phyloP scores from a whole-genome alignment of 306 rosid species.

The Boehmeria nivea region DNA sequence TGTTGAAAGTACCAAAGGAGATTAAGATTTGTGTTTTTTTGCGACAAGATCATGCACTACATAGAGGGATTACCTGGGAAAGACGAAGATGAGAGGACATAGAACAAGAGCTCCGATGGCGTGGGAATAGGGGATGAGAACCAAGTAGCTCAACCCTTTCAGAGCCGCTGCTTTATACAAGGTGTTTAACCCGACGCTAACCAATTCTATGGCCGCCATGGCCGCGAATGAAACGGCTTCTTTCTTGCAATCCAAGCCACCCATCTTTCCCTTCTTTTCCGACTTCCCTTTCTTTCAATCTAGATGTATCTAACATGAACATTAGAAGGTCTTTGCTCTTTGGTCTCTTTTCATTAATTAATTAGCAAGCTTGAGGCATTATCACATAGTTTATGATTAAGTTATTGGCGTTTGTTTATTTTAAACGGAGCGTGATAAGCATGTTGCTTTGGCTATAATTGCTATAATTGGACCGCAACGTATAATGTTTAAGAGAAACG shows the following conservation, averaged over 20 bases:
- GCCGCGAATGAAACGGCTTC: constrained; percentile 43
- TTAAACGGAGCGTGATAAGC: no score
- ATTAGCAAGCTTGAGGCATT: no score
- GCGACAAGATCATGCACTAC: no score
- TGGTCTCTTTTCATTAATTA: no score
- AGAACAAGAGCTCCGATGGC: constrained; percentile 37
- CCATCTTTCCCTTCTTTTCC: constrained; percentile 6
- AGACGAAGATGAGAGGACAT: constrained; percentile 37
- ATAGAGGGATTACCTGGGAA: constrained; percentile 36
- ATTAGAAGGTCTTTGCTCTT: no score
- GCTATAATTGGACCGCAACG: no score
- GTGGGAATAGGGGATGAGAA: constrained; percentile 44
- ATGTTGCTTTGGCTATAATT: no score
- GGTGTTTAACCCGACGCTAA: constrained; percentile 37
- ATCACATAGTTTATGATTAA: no score
- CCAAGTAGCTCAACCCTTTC: constrained; percentile 48
- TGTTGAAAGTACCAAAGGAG: background rate
- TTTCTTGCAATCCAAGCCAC: constrained; percentile 13
- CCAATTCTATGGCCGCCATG: constrained; percentile 43
- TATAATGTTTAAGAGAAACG: no score
- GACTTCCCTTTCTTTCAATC: background rate
- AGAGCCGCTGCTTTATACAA: constrained; percentile 51
- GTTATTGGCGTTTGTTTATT: no score
- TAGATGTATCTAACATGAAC: no score
- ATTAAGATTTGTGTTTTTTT: no score